A percentile compares a stretch with the other conserved stretches of the same genome.
These are phyloP conservation scores for Millerozyma acaciae DNA, from an alignment of 805 yeast species.

Conservation along the genomic window DNA sequence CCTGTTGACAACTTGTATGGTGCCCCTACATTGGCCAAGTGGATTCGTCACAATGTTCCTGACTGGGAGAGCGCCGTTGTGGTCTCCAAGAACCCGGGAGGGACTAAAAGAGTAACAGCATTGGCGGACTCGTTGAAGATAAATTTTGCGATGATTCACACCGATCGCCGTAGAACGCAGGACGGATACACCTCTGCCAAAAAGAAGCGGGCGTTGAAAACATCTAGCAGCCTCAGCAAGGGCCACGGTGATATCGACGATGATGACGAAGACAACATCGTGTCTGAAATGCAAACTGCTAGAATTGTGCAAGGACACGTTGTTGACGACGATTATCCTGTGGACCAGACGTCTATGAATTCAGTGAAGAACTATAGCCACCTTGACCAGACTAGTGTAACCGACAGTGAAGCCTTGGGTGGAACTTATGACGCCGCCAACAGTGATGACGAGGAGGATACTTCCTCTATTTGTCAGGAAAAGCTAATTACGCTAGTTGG, in stretches of 20 bases:
- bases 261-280: slow-evolving; percentile 64
- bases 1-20: slow-evolving; percentile 97
- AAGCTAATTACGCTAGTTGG: slow-evolving; percentile 95
- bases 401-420: slow-evolving; percentile 60
- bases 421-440: slow-evolving; percentile 71
- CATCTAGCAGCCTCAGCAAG: slow-evolving; percentile 6
- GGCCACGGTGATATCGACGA: slow-evolving; percentile 38
- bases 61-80: slow-evolving; percentile 88
- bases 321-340: slow-evolving; percentile 74
- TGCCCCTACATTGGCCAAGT: slow-evolving; percentile 91
- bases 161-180: slow-evolving; percentile 89
- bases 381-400: slow-evolving; percentile 12
- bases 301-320: slow-evolving; percentile 96
- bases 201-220: slow-evolving; percentile 45
- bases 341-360: slow-evolving; percentile 10
- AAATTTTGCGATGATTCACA: slow-evolving; percentile 98
- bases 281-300: slow-evolving; percentile 88
- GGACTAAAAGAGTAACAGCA: slow-evolving; percentile 96
- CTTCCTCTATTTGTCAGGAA: slow-evolving; percentile 57
- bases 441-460: slow-evolving; percentile 86
- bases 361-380: slow-evolving; percentile 6
- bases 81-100: slow-evolving; percentile 99
- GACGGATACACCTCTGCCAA: slow-evolving; percentile 45
- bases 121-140: slow-evolving; percentile 95
- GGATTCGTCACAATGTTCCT: slow-evolving; percentile 89